These are phyloP conservation scores for Cyamopsis tetragonoloba DNA, from an alignment of 306 rosid species.

Conservation along the genomic window DNA sequence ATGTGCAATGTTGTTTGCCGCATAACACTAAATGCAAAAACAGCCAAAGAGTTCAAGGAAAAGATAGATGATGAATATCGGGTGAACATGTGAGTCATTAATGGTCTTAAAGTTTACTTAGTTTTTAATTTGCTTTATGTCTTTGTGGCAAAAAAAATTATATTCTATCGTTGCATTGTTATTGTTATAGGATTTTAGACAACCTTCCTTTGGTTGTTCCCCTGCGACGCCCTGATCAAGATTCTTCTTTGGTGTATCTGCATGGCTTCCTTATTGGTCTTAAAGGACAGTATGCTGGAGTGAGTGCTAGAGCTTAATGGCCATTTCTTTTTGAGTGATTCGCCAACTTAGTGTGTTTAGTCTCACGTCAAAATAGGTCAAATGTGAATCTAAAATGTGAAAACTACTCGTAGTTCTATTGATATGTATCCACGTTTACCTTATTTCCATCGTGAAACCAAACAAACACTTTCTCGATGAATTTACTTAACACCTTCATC, in stretches of 20 bases:
- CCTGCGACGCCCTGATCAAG: slow-evolving; percentile 62
- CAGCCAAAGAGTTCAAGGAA: slow-evolving; percentile 69
- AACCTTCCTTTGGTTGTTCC: slow-evolving; percentile 90
- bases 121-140: background rate
- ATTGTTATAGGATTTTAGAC: slow-evolving; percentile 67
- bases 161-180: background rate
- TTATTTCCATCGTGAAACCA: too few species aligned
- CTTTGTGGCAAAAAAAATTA: background rate
- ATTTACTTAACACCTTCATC: too few species aligned
- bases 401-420: too few species aligned
- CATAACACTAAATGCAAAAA: slow-evolving; percentile 49
- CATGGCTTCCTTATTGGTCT: slow-evolving; percentile 89
- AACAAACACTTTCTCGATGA: too few species aligned
- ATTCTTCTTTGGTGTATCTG: slow-evolving; percentile 63
- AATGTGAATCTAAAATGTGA: too few species aligned
- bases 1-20: slow-evolving; percentile 75
- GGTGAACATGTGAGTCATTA: slow-evolving; percentile 69
- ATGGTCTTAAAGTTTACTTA: background rate
- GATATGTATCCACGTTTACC: too few species aligned
- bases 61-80: slow-evolving; percentile 84
- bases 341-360: too few species aligned
- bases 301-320: slow-evolving; percentile 28
- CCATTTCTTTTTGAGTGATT: background rate
- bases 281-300: slow-evolving; percentile 82
- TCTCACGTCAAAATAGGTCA: too few species aligned